Conservation (phyloP, 495 filamentous ascomycete genomes). For the Pseudoneurospora amorphoporcata region DNA sequence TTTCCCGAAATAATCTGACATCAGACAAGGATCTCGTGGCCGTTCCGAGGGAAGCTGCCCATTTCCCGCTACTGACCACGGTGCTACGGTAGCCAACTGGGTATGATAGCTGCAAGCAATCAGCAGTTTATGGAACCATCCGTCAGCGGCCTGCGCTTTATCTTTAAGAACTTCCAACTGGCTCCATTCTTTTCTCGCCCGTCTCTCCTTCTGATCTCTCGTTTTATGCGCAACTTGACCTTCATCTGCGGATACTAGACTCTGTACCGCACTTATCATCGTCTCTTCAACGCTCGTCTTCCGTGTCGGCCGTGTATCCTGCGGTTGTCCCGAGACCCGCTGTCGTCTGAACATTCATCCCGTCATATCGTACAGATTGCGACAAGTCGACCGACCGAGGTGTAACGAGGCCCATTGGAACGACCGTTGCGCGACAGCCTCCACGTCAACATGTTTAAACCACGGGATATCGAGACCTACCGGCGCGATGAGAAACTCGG, state of each 20-base stretch:
- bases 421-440: neutral
- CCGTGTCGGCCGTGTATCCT: neutral
- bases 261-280: neutral
- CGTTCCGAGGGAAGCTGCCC: neutral
- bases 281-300: neutral
- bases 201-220: neutral
- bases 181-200: neutral
- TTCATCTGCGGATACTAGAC: neutral
- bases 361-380: neutral
- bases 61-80: neutral
- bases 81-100: neutral
- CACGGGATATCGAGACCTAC: slow-evolving; percentile 47
- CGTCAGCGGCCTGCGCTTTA: neutral
- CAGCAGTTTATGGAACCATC: neutral
- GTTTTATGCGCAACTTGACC: neutral
- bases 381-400: neutral
- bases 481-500: slow-evolving; percentile 50
- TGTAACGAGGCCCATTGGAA: neutral
- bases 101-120: neutral
- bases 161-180: neutral
- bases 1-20: neutral
- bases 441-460: slow-evolving; percentile 40
- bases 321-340: neutral
- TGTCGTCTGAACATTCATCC: neutral
- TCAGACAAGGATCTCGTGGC: neutral